phyloP scores from a whole-genome alignment of 345 rosid genomes.

The Citropsis articulata region DNA sequence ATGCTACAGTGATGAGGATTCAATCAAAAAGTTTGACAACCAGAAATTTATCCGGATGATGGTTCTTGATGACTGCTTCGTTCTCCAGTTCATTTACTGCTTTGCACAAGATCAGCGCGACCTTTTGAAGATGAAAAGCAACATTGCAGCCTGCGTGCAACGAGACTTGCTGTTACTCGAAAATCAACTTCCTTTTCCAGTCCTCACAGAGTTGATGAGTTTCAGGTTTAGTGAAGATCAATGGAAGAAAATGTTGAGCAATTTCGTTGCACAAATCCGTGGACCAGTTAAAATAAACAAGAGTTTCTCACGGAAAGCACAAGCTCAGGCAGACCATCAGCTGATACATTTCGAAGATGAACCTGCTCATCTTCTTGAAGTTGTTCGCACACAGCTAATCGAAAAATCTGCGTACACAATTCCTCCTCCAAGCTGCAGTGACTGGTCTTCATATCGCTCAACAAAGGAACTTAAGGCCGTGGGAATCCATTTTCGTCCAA shows the following conservation, averaged over 20 bases:
- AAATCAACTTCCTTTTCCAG: conserved; percentile 6
- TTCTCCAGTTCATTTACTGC: neutral
- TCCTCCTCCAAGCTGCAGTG: neutral
- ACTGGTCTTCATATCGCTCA: neutral
- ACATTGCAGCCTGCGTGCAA: neutral
- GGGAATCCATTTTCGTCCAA: conserved; percentile 10
- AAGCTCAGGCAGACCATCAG: neutral
- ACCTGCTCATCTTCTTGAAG: conserved; percentile 19
- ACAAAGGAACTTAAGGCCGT: conserved; percentile 16
- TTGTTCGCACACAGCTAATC: neutral
- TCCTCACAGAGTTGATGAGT: neutral
- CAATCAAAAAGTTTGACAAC: neutral
- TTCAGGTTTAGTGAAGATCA: no score
- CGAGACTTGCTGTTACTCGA: neutral
- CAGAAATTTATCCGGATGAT: conserved; percentile 20
- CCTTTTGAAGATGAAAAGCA: neutral
- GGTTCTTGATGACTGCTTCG: conserved; percentile 6
- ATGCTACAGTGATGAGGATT: neutral
- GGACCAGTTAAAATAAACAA: neutral
- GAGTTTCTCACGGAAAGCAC: neutral
- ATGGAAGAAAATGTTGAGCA: neutral
- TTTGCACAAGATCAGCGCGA: neutral
- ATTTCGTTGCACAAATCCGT: neutral
- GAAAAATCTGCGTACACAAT: neutral
- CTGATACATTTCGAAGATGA: neutral